Conservation (phyloP, 202 grass and related monocot species). For the Brachypodium distachyon region DNA sequence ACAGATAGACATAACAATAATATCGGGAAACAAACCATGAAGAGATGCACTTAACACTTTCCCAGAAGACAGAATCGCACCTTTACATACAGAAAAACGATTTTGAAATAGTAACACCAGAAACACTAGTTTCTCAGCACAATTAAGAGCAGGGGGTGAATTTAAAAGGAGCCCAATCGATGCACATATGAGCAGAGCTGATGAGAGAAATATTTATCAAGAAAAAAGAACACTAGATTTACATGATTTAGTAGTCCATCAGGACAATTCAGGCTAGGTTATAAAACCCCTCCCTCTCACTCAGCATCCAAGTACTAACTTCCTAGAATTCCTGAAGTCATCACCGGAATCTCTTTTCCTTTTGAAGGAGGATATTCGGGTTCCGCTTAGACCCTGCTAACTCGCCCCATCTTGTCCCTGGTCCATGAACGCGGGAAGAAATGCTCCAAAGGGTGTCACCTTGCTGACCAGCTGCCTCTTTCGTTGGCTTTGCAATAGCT, state of each 20-base stretch:
- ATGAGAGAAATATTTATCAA: background rate
- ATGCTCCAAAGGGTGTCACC: conserved; percentile 93
- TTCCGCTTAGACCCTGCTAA: conserved; percentile 55
- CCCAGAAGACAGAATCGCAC: background rate
- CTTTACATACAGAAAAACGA: background rate
- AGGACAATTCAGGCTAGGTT: background rate
- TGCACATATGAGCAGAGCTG: background rate
- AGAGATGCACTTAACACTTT: background rate
- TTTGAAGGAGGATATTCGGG: conserved; percentile 68
- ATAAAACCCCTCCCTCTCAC: background rate
- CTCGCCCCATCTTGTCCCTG: conserved; percentile 51
- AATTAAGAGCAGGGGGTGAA: background rate
- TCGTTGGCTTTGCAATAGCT: conserved; percentile 37
- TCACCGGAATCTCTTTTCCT: conserved; percentile 47
- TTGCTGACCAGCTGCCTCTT: conserved; percentile 35
- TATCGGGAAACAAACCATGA: background rate
- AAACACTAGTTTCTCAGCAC: conserved; percentile 7
- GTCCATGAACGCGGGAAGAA: conserved; percentile 71
- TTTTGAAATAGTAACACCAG: background rate
- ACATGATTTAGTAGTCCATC: conserved; percentile 11
- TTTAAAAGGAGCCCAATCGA: conserved; percentile 1
- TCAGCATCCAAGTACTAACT: background rate
- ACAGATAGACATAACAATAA: background rate
- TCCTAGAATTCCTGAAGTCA: background rate
- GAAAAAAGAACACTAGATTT: conserved; percentile 17